These are phyloP conservation scores for Hamamelis virginiana DNA, from an alignment of 164 flowering plant genomes.

Conservation along the genomic window DNA sequence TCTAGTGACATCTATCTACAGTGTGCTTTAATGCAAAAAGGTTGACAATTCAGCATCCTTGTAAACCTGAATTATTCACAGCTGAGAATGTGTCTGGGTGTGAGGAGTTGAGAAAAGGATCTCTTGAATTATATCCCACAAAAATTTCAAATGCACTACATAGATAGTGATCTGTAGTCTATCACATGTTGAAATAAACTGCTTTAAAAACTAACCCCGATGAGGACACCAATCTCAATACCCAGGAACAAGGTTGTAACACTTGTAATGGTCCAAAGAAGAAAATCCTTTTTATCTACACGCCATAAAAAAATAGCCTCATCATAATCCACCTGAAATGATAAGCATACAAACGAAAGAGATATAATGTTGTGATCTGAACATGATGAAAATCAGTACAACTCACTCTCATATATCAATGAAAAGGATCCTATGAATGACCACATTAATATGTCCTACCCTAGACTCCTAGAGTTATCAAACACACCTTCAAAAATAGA, in stretches of 20 bases:
- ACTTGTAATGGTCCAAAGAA: constrained; percentile 84
- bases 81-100: background rate
- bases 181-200: background rate
- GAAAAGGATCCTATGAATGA: too few species aligned
- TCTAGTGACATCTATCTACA: background rate
- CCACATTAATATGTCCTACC: background rate
- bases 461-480: background rate
- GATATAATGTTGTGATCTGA: background rate
- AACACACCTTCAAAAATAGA: background rate
- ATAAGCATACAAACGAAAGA: constrained; percentile 12
- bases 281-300: constrained; percentile 88
- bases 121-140: background rate
- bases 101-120: background rate
- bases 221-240: constrained; percentile 94
- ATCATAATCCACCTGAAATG: constrained; percentile 89
- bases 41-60: background rate
- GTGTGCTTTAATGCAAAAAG: too few species aligned
- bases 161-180: background rate
- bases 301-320: constrained; percentile 95
- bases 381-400: background rate
- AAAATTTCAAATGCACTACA: background rate
- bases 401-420: background rate
- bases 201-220: constrained; percentile 61
- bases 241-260: constrained; percentile 79
- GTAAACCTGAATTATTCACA: background rate